Evolutionary conservation across 2,329 filamentous ascomycete species (phyloP).

Genomic region (Ophiostoma himal-ulmi): DNA sequence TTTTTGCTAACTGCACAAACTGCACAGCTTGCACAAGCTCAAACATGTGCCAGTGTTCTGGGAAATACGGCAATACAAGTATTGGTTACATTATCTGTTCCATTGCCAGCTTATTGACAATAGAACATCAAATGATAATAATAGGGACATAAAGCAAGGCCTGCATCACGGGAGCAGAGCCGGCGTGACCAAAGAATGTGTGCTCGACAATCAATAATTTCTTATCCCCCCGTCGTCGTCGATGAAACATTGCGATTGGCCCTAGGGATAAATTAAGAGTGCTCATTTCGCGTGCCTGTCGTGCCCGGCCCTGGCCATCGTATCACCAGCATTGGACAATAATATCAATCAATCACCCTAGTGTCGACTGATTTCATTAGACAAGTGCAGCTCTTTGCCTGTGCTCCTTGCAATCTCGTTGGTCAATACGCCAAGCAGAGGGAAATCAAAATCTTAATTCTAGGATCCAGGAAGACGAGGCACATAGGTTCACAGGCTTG

Average conservation of each 20-base stretch:
- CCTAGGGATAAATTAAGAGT: conserved; percentile 4
- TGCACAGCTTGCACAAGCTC: conserved; percentile 1
- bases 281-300: conserved; percentile 18
- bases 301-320: not conserved
- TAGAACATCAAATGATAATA: not conserved
- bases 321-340: not conserved
- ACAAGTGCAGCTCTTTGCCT: not conserved
- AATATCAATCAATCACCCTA: too few species aligned
- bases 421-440: not conserved
- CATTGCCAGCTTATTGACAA: not conserved
- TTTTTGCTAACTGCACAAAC: not conserved
- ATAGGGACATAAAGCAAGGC: too few species aligned
- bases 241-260: conserved; percentile 12
- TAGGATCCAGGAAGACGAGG: not conserved
- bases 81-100: not conserved
- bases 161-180: not conserved
- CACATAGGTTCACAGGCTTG: too few species aligned
- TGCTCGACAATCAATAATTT: not conserved
- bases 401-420: conserved; percentile 20
- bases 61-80: not conserved
- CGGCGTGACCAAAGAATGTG: not conserved
- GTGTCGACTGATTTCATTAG: too few species aligned
- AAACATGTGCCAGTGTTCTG: not conserved
- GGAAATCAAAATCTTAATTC: not conserved
- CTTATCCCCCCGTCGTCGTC: not conserved